These are phyloP conservation scores for Mycena chlorophos DNA, from an alignment of 768 basidiomycete genomes.

Conservation along the genomic window DNA sequence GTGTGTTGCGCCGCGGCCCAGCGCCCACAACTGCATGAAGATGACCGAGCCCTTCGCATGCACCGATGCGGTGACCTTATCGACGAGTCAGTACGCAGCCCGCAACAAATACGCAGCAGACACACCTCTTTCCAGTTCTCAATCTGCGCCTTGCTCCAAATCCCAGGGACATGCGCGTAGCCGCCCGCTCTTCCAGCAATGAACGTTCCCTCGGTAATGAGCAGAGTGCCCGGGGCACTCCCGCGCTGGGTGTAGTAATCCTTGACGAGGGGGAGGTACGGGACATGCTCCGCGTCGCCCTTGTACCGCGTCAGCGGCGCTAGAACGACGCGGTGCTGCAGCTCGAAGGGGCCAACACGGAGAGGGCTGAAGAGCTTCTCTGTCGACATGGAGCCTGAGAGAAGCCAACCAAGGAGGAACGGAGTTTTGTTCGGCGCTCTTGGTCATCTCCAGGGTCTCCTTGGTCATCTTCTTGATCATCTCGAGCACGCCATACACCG, in stretches of 20 bases:
- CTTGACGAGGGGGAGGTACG: conserved; percentile 31
- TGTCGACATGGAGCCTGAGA: not conserved
- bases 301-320: conserved; percentile 45
- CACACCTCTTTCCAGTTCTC: no score
- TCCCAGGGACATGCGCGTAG: conserved; percentile 44
- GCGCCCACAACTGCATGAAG: conserved; percentile 45
- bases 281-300: conserved; percentile 32
- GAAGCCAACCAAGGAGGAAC: no score
- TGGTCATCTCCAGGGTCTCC: no score
- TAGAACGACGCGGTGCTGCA: conserved; percentile 44
- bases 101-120: no score
- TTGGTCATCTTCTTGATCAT: no score
- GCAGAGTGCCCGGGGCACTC: conserved; percentile 40
- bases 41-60: conserved; percentile 42
- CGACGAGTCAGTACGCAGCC: not conserved
- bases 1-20: conserved; percentile 33
- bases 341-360: conserved; percentile 30
- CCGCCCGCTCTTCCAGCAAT: conserved; percentile 36
- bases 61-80: conserved; percentile 37
- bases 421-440: no score
- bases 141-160: no score
- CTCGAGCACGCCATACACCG: no score
- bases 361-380: conserved; percentile 36
- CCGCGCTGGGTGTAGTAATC: conserved; percentile 44
- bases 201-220: conserved; percentile 51